Base-by-base conservation (phyloP, 768 basidiomycete species). In the Pulveroboletus frians region DNA sequence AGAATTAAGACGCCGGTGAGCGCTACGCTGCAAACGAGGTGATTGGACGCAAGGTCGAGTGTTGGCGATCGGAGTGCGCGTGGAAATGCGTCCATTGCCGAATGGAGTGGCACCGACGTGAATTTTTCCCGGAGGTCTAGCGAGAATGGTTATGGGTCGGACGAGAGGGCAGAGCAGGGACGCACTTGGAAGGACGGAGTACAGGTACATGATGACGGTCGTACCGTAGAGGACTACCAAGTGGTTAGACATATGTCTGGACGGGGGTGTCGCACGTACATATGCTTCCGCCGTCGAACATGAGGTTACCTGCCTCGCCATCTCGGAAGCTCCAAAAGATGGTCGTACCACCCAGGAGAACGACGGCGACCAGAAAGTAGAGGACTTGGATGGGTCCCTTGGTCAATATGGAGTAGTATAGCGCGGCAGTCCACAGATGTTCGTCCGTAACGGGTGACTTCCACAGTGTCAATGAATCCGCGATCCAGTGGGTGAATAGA, bases 201-300 rank as follows among this genome's bases (percentile, higher is more conserved):
- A 80, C 11, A 80, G 58, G 68, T 92, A 91, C 73, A 89, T 79
- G 52, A 74, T 69, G 45, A 83, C 73, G n/a, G 85, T 82, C 17
- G 77, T 81, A 29, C 75, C 76, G 59, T 89, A 92, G 51, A 92
- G 72, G 69, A 92, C 90, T 92, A 66, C 39, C 32, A 30, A 38
- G 42, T 11, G 0, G n/a, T 58, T 17, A 56, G 47, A 43, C 9
- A 34, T 31, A 30, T 14, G 26, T 9, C n/a, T 9, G 23, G 30
- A 38, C 11, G 9, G 9, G 14, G 21, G 17, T 1, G 15, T 18
- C n/a, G 36, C 4, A 73, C 88, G 63, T 53, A 92, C 90, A 87
- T 57, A 91, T 84, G 66, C 88, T 91, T 43, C 85, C 90, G 21
- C 90, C 89, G 60, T 92, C 90, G 58, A 92, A 92, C 88, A 92